phyloP scores from a whole-genome alignment of 805 yeast species.

The Pichia gijzeniarum region DNA sequence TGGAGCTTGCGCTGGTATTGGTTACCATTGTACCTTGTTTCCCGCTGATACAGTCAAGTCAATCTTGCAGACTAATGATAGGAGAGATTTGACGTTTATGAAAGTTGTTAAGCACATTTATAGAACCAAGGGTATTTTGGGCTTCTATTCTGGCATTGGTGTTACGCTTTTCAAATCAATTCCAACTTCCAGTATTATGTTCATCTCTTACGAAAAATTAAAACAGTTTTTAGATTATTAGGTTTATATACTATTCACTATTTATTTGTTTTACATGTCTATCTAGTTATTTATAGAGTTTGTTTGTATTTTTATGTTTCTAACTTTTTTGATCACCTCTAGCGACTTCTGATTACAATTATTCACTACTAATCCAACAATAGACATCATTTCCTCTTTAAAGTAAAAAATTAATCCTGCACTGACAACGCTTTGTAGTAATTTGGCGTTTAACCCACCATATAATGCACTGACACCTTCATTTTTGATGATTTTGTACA shows the following conservation, averaged over 20 bases:
- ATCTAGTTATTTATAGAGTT: not conserved
- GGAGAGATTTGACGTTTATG: conserved; percentile 22
- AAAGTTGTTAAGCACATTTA: conserved; percentile 37
- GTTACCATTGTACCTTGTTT: conserved; percentile 71
- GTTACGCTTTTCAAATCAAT: conserved; percentile 75
- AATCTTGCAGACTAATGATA: conserved; percentile 58
- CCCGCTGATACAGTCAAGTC: conserved; percentile 92
- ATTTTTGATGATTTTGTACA: conserved; percentile 50
- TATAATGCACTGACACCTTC: conserved; percentile 79
- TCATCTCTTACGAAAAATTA: conserved; percentile 67
- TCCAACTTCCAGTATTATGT: conserved; percentile 87
- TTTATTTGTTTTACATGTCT: not conserved
- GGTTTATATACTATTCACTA: conserved; percentile 7
- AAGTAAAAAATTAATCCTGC: conserved; percentile 88
- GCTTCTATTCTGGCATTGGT: conserved; percentile 79
- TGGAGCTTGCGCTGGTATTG: conserved; percentile 84
- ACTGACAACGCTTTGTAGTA: conserved; percentile 76
- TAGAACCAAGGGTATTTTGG: conserved; percentile 53
- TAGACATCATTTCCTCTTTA: conserved; percentile 68
- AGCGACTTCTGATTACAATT: not conserved
- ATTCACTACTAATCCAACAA: conserved; percentile 1
- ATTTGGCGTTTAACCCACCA: conserved; percentile 73
- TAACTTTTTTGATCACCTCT: not conserved
- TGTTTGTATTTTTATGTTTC: not conserved
- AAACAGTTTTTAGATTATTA: conserved; percentile 28